Percentiles rank a stretch among this genome's conserved stretches.
phyloP scores from a whole-genome alignment of 2,329 filamentous ascomycete genomes.

The Aspergillus sp. region DNA sequence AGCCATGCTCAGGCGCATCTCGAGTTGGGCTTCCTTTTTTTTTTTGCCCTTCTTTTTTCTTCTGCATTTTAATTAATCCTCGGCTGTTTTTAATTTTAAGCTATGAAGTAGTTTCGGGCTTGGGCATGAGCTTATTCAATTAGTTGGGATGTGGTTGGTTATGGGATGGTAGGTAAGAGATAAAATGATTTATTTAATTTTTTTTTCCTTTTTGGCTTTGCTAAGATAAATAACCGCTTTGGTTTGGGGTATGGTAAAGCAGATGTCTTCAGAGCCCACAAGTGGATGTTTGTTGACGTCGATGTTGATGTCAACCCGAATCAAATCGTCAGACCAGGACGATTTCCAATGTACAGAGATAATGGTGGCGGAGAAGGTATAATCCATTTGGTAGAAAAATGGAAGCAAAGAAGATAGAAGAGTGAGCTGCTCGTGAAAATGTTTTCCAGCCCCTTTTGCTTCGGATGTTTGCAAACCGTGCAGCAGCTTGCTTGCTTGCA shows the following conservation, averaged over 20 bases:
- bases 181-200: constrained; percentile 2
- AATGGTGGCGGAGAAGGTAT: constrained; percentile 12
- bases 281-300: constrained; percentile 10
- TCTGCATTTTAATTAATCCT: too few relatives aligned
- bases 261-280: constrained; percentile 25
- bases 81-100: too few relatives aligned
- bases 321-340: constrained; percentile 25
- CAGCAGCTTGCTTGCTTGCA: constrained; percentile 23
- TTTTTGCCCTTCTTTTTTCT: background rate
- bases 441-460: constrained; percentile 28
- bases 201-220: constrained; percentile 14
- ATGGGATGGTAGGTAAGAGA: background rate
- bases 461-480: constrained; percentile 1
- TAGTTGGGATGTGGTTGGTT: background rate
- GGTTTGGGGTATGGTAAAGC: constrained; percentile 26
- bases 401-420: constrained; percentile 17
- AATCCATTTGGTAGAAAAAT: constrained; percentile 11
- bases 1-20: too few relatives aligned
- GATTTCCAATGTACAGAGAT: constrained; percentile 25
- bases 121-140: background rate
- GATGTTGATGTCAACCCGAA: constrained; percentile 16
- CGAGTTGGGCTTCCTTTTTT: background rate
- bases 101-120: background rate
- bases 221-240: constrained; percentile 18
- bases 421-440: constrained; percentile 34